phyloP scores from a whole-genome alignment of 2,329 filamentous ascomycete genomes.

The Dothistroma septosporum region DNA sequence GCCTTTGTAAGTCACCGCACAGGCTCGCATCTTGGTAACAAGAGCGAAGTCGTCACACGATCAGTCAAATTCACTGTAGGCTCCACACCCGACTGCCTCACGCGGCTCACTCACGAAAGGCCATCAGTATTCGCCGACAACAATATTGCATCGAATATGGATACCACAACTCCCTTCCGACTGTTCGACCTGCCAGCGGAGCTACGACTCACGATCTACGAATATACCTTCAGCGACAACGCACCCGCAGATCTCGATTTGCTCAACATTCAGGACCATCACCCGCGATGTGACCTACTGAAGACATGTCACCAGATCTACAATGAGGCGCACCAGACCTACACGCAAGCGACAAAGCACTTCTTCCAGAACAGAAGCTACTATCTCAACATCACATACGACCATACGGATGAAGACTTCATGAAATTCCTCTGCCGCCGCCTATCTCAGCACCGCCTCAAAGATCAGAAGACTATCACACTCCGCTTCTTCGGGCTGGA shows the following conservation, averaged over 20 bases:
- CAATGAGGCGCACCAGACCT: neutral
- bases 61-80: too few species aligned
- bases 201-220: neutral
- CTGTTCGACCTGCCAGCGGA: neutral
- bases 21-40: too few species aligned
- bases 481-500: neutral
- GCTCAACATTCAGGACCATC: neutral
- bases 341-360: neutral
- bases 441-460: neutral
- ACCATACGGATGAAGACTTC: neutral
- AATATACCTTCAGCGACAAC: slow-evolving; percentile 1
- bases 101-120: neutral
- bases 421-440: neutral
- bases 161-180: neutral
- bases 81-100: neutral
- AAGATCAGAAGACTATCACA: neutral
- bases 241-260: neutral
- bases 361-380: neutral
- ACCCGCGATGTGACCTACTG: neutral
- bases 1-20: too few species aligned
- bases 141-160: neutral
- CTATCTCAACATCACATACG: neutral
- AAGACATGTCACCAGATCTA: neutral
- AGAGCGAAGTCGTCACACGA: too few species aligned
- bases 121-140: neutral